Conservation (phyloP, 179 eudicot genomes). For the Spinacia oleracea region DNA sequence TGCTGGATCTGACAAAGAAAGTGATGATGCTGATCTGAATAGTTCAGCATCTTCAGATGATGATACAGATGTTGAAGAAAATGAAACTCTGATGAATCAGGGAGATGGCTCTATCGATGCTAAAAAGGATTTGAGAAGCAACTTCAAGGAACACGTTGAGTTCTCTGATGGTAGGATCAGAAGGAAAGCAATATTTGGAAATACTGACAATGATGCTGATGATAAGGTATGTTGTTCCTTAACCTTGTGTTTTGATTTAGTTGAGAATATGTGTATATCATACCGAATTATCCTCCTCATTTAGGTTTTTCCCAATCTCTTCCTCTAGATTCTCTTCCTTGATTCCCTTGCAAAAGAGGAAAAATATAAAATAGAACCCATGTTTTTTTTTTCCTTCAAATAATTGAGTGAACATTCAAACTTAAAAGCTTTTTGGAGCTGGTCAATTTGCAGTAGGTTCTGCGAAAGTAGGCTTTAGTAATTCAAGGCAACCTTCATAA, state of each 20-base stretch:
- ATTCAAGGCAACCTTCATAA: background rate
- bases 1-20: conserved; percentile 50
- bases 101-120: conserved; percentile 37
- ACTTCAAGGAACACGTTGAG: conserved; percentile 55
- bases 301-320: background rate
- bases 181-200: conserved; percentile 68
- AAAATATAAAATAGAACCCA: background rate
- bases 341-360: background rate
- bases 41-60: conserved; percentile 44
- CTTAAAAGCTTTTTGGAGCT: background rate
- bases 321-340: background rate
- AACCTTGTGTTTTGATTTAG: background rate
- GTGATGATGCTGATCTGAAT: conserved; percentile 45
- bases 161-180: conserved; percentile 71
- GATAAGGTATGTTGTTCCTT: conserved; percentile 40
- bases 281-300: background rate
- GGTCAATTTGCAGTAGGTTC: background rate
- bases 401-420: background rate
- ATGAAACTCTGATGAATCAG: background rate
- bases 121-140: conserved; percentile 15
- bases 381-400: background rate
- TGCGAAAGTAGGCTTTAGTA: background rate
- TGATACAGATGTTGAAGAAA: conserved; percentile 27
- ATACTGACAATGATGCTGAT: conserved; percentile 42
- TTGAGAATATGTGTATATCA: background rate